These are phyloP conservation scores for Coemansia sp. DNA, from an alignment of 192 early-diverging fungal species.

Conservation along the genomic window DNA sequence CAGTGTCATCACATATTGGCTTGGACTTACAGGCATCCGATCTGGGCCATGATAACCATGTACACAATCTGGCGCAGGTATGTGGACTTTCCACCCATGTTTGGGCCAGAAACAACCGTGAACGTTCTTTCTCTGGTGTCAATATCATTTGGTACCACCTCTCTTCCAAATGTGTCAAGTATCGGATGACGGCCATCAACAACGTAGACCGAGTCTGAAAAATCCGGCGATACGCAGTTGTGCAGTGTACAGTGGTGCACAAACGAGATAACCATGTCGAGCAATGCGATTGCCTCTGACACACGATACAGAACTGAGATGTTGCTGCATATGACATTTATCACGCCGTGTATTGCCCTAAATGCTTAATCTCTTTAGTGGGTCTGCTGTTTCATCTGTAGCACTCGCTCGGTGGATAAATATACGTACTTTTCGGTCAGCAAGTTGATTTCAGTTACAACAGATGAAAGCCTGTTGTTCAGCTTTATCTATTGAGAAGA, in stretches of 20 bases:
- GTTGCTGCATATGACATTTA: conserved; percentile 58
- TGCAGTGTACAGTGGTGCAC: conserved; percentile 64
- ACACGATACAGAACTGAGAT: conserved; percentile 71
- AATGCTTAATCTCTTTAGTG: background rate
- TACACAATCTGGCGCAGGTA: conserved; percentile 83
- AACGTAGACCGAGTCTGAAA: conserved; percentile 77
- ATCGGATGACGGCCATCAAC: conserved; percentile 79
- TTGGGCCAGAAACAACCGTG: conserved; percentile 86
- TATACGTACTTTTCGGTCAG: conserved; percentile 72
- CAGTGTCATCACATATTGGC: background rate
- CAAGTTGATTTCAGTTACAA: conserved; percentile 79
- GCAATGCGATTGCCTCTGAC: conserved; percentile 73
- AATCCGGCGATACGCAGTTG: conserved; percentile 68
- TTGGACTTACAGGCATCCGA: conserved; percentile 70
- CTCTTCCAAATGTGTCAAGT: conserved; percentile 59
- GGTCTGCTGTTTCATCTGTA: background rate
- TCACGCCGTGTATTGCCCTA: conserved; percentile 36
- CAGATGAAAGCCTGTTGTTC: conserved; percentile 81
- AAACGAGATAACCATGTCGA: conserved; percentile 82
- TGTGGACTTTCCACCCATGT: conserved; percentile 92
- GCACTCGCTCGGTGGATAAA: background rate
- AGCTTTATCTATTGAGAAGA: conserved; percentile 61
- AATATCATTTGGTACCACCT: conserved; percentile 73
- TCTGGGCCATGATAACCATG: conserved; percentile 81
- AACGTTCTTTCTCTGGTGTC: conserved; percentile 62